Percentiles rank a stretch among this genome's conserved stretches.
These are phyloP conservation scores for Comarum palustre DNA, from an alignment of 306 rosid genomes.

Conservation along the genomic window DNA sequence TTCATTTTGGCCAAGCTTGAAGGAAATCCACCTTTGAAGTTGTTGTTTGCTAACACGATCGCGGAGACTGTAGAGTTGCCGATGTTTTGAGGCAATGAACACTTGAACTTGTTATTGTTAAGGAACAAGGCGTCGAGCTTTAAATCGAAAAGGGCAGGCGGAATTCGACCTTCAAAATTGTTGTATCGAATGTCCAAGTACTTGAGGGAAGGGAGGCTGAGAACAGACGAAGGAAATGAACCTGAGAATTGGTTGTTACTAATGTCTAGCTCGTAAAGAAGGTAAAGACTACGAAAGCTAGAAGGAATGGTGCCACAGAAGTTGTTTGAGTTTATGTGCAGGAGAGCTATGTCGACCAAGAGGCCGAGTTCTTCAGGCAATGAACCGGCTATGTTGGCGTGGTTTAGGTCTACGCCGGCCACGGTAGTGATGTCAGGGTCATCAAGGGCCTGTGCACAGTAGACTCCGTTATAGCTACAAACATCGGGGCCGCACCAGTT, in stretches of 20 bases:
- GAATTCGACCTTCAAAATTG: conserved; percentile 51
- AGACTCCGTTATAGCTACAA: conserved; percentile 80
- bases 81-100: conserved; percentile 53
- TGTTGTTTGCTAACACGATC: conserved; percentile 66
- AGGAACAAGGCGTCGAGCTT: conserved; percentile 76
- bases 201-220: conserved; percentile 43
- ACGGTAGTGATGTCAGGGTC: conserved; percentile 58
- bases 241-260: conserved; percentile 79
- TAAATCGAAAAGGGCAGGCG: conserved; percentile 48
- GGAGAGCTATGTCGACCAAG: conserved; percentile 60
- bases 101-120: conserved; percentile 60
- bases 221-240: conserved; percentile 48
- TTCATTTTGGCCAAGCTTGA: conserved; percentile 51
- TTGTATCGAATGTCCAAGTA: conserved; percentile 72
- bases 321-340: conserved; percentile 76
- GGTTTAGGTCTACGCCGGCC: conserved; percentile 87
- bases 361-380: conserved; percentile 72
- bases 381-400: conserved; percentile 55
- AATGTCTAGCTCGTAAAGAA: conserved; percentile 63
- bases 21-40: conserved; percentile 61
- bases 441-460: conserved; percentile 70
- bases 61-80: conserved; percentile 62
- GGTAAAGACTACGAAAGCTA: conserved; percentile 35
- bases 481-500: conserved; percentile 71
- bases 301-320: conserved; percentile 65